Conservation (phyloP, 352 stramenopile genomes). For the Pythium chondricola region DNA sequence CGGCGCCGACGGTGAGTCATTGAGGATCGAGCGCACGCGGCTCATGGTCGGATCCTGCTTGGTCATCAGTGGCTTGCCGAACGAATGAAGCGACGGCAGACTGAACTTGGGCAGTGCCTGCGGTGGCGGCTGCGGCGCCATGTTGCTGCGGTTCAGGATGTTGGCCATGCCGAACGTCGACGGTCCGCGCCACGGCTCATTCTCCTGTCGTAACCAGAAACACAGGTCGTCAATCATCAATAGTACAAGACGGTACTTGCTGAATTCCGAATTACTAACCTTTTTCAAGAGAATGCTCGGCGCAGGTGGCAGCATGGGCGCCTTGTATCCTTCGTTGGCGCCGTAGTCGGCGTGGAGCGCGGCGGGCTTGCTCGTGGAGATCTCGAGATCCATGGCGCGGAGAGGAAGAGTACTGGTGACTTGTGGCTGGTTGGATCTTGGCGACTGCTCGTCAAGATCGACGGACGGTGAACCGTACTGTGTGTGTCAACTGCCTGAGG, state of each 20-base stretch:
- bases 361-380: slow-evolving; percentile 19
- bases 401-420: not conserved
- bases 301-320: slow-evolving; percentile 2
- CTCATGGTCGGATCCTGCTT: slow-evolving; percentile 38
- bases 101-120: slow-evolving; percentile 53
- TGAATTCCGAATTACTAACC: too few relatives aligned
- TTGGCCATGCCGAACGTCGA: slow-evolving; percentile 74
- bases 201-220: slow-evolving; percentile 34
- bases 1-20: slow-evolving; percentile 24
- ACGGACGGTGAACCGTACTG: not conserved
- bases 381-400: slow-evolving; percentile 22
- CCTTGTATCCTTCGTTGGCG: not conserved
- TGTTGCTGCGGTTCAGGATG: slow-evolving; percentile 58
- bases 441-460: slow-evolving; percentile 22
- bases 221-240: not conserved
- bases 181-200: slow-evolving; percentile 57
- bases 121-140: slow-evolving; percentile 5
- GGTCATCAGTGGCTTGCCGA: slow-evolving; percentile 51
- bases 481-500: slow-evolving; percentile 3
- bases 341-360: slow-evolving; percentile 2
- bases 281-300: slow-evolving; percentile 17
- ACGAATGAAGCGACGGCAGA: slow-evolving; percentile 71
- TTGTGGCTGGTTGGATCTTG: slow-evolving; percentile 17
- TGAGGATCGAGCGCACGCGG: slow-evolving; percentile 28
- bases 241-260: too few relatives aligned